A percentile compares a stretch with the other conserved stretches of the same genome.
phyloP scores from a whole-genome alignment of 768 basidiomycete species.

The Suillus hirtellus region DNA sequence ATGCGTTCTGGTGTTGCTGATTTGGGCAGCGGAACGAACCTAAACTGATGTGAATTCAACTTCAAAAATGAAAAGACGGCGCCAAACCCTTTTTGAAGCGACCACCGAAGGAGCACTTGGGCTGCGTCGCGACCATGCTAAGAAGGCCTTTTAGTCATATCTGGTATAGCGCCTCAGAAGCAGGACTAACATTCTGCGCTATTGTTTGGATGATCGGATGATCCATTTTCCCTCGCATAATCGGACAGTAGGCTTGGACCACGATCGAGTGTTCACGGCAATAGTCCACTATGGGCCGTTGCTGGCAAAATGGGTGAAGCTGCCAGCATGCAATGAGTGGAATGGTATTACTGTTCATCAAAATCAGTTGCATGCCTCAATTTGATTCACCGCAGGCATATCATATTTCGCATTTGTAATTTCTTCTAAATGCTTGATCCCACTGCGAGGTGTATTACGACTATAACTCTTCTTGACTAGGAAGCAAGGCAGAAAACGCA shows the following conservation, averaged over 20 bases:
- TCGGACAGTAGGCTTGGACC: conserved; percentile 76
- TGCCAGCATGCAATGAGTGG: conserved; percentile 27
- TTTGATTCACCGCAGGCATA: conserved; percentile 76
- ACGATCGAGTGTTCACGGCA: conserved; percentile 61
- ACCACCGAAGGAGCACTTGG: conserved; percentile 89
- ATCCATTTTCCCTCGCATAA: conserved; percentile 59
- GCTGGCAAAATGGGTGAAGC: conserved; percentile 85
- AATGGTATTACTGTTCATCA: not conserved
- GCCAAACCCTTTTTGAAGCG: conserved; percentile 76
- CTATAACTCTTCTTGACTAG: not conserved
- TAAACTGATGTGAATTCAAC: conserved; percentile 26
- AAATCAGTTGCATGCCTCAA: conserved; percentile 53
- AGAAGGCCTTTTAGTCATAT: not conserved
- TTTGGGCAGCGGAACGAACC: conserved; percentile 83
- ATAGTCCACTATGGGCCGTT: conserved; percentile 74
- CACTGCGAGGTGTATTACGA: conserved; percentile 38
- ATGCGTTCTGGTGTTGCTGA: conserved; percentile 72
- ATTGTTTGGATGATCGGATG: conserved; percentile 54
- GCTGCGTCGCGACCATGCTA: conserved; percentile 65
- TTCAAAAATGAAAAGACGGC: not conserved
- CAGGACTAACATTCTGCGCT: conserved; percentile 54
- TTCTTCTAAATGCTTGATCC: conserved; percentile 72
- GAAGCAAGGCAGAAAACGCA: conserved; percentile 33
- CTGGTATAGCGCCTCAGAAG: not conserved
- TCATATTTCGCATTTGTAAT: conserved; percentile 62